Base-by-base conservation (phyloP, 495 filamentous ascomycete genomes). In the Clohesyomyces aquaticus region DNA sequence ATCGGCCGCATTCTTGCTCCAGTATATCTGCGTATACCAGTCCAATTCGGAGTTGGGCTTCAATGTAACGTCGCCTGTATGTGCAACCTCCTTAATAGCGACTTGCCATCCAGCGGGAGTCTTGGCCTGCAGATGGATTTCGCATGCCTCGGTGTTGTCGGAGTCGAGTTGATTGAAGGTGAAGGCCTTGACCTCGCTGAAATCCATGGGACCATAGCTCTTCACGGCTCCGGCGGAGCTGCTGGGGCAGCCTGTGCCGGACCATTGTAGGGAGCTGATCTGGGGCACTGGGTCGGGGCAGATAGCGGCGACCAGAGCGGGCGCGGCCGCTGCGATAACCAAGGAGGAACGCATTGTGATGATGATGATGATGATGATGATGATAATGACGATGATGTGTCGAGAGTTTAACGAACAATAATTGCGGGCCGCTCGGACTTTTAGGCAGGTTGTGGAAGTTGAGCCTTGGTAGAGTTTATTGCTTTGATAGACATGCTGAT, bases 101-200 rank as follows among this genome's bases (percentile, higher is more conserved):
- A 66, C 56, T 57, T 66, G 63, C 63, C 63, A 66, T 14, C 63
- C 63, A 28, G 29, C 3, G 19, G 45, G 46, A 3, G 22, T 57
- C 3, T 56, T 42, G 1, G 63, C 29, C 19, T 49, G 38, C 16
- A 66, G 10, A 51, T 66, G 63, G 28, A 66, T 53, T 42, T 61
- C 26, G 63, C 63, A 66, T 56, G 61, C 61, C 35, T 56, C 43
- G 25, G 63, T 55, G 49, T 47, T 9, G 35, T 61, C 57, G 63
- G 55, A 56, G n/a, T 22, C 12, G 4, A 66, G 57, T 43, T 61
- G 25, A 41, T 8, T 23, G 52, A 66, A 66, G 41, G 56, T 50
- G 57, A 61, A 61, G 51, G 18, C 42, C 32, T 38, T 38, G 32
- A 38, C 32, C 2, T 43, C 56, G 27, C 29, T 42, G 35, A 55